Evolutionary conservation across 352 stramenopile genomes (phyloP).

Genomic region (Plasmopara halstedii): DNA sequence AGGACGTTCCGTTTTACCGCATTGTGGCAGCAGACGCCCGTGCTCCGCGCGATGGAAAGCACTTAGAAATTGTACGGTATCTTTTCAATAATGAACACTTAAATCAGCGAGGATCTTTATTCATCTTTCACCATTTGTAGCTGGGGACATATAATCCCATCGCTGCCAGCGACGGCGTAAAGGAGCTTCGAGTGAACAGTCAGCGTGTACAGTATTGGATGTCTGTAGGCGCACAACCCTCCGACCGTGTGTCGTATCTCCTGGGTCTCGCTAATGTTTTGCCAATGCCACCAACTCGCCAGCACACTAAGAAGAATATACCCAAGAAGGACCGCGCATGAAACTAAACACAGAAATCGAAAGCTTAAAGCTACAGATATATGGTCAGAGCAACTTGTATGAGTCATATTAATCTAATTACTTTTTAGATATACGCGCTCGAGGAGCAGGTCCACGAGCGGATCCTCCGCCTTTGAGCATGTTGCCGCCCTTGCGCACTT

Average conservation of each 20-base stretch:
- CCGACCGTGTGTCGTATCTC: conserved; percentile 73
- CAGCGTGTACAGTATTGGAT: conserved; percentile 85
- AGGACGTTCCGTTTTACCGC: conserved; percentile 85
- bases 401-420: conserved; percentile 11
- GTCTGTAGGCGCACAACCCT: conserved; percentile 80
- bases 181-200: conserved; percentile 83
- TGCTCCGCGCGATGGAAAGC: conserved; percentile 74
- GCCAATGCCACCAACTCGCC: conserved; percentile 72
- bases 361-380: neutral
- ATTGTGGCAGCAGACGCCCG: conserved; percentile 82
- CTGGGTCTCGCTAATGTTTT: conserved; percentile 77
- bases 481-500: conserved; percentile 92
- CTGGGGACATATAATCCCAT: conserved; percentile 86
- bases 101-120: conserved; percentile 4
- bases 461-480: conserved; percentile 93
- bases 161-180: conserved; percentile 71
- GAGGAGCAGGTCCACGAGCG: conserved; percentile 39
- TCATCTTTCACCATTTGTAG: conserved; percentile 19
- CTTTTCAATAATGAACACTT: neutral
- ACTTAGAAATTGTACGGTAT: conserved; percentile 74
- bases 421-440: conserved; percentile 44
- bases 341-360: neutral
- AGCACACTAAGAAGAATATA: conserved; percentile 82
- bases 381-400: neutral
- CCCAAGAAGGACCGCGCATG: conserved; percentile 73